Conservation (phyloP, 148 eudicot genomes). For the Selenicereus undatus region DNA sequence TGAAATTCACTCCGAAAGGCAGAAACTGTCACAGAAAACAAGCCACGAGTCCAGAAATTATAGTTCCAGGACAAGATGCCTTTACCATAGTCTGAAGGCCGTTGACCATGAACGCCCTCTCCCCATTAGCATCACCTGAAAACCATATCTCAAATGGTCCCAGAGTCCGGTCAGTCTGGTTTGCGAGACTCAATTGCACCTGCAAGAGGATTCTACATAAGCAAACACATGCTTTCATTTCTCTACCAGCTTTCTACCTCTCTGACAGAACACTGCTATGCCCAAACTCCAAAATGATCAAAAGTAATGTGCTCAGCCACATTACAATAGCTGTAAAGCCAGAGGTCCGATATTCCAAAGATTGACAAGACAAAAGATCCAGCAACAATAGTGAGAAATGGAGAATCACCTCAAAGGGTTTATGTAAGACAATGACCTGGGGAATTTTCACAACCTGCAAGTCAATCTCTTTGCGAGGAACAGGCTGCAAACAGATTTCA, state of each 20-base stretch:
- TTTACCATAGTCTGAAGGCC: constrained; percentile 83
- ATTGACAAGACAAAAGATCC: background rate
- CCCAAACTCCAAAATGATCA: background rate
- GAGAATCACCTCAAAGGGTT: constrained; percentile 62
- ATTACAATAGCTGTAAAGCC: background rate
- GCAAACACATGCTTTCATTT: background rate
- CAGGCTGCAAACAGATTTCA: constrained; percentile 59
- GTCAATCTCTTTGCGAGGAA: constrained; percentile 78
- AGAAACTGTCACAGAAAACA: background rate
- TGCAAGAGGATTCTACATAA: constrained; percentile 28
- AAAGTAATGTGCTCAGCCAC: background rate
- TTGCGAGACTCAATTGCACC: constrained; percentile 72
- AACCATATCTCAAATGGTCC: constrained; percentile 93
- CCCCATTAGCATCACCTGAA: constrained; percentile 63
- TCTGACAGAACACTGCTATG: background rate
- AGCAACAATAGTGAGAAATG: constrained; percentile 2
- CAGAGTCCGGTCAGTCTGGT: constrained; percentile 73
- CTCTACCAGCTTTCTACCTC: background rate
- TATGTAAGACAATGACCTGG: constrained; percentile 57
- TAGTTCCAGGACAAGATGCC: background rate
- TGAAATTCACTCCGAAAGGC: background rate
- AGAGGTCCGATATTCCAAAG: background rate
- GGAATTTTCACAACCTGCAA: constrained; percentile 68
- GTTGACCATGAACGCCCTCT: constrained; percentile 76
- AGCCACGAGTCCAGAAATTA: background rate